A percentile compares a stretch with the other conserved stretches of the same genome.
Conservation (phyloP, 257 asterid genomes). For the Petunia secreta region DNA sequence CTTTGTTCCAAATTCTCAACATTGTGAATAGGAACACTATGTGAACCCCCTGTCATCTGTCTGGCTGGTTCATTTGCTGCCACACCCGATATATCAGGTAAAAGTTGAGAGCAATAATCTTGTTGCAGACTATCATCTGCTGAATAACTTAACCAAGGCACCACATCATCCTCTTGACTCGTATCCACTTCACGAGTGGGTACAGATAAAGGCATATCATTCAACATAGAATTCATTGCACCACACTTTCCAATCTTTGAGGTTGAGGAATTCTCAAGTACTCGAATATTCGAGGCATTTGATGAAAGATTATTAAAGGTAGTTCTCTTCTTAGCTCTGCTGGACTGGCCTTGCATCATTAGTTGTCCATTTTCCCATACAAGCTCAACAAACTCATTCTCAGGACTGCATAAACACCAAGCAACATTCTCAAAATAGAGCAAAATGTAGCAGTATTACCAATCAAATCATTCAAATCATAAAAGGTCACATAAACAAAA, state of each 20-base stretch:
- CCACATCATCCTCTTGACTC: slow-evolving; percentile 70
- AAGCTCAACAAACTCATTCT: slow-evolving; percentile 64
- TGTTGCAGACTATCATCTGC: slow-evolving; percentile 49
- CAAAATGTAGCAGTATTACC: neutral
- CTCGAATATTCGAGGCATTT: slow-evolving; percentile 34
- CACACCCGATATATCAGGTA: slow-evolving; percentile 75
- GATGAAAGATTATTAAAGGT: slow-evolving; percentile 29
- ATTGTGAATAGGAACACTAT: slow-evolving; percentile 32
- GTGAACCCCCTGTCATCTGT: slow-evolving; percentile 42
- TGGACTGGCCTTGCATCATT: slow-evolving; percentile 73
- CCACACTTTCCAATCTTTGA: slow-evolving; percentile 57
- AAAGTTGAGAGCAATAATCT: slow-evolving; percentile 55
- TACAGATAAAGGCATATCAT: slow-evolving; percentile 56
- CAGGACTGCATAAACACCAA: slow-evolving; percentile 52
- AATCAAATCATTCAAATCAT: slow-evolving; percentile 22
- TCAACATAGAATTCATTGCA: slow-evolving; percentile 43
- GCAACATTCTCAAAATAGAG: slow-evolving; percentile 19
- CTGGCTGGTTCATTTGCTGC: slow-evolving; percentile 50
- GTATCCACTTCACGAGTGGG: slow-evolving; percentile 60
- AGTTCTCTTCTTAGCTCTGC: slow-evolving; percentile 45
- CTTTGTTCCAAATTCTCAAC: slow-evolving; percentile 31
- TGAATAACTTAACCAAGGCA: slow-evolving; percentile 73
- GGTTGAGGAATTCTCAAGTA: slow-evolving; percentile 32
- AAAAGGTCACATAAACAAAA: neutral
- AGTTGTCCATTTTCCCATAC: slow-evolving; percentile 89